Evolutionary conservation across 2,329 filamentous ascomycete species (phyloP), one percentile per base, ranked within the genome.

Genomic region (Seiridium unicorne): DNA sequence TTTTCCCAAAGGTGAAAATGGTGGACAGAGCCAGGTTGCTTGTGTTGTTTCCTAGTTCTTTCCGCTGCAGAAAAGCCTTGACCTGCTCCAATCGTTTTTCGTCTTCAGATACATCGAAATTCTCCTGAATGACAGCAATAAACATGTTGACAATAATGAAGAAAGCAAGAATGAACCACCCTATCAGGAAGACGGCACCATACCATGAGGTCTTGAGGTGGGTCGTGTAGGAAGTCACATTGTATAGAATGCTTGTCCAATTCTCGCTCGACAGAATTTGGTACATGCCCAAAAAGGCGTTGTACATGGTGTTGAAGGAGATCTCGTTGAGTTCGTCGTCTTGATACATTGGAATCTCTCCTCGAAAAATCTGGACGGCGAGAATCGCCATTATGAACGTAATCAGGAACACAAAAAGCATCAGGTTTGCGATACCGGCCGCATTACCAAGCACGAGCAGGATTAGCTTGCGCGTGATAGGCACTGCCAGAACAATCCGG

Each of bases 101-200:
- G 72, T 99, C 96, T 73, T 99, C 95, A 3, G 93, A 96, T 34
- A 99, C 93, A 76, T 99, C 95, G 72, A 99, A 99, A 70, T 97
- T 99, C 72, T 99, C 95, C 74, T 99, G 95, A 65, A 99, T 99
- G 77, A 99, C 95, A 81, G 95, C 95, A 91, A 99, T 98, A 81
- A 99, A 99, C 95, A 99, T 99, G 72, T 98, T 99, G 79, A 99
- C 79, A 63, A 98, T 85, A 77, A 99, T 96, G 72, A 98, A 94
- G 74, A 96, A 97, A 5, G 93, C 85, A 48, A 99, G 83, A 60
- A 97, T 95, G 75, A 97, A 98, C 95, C 95, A 99, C 66, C 93
- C 84, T 64, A 97, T 92, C 66, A 97, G 83, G 68, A 99, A 97
- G 1, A 91, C 83, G 7, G 94, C 93, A 8, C 91, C 93, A 60